Percentiles rank a stretch among this genome's conserved stretches.
Evolutionary conservation across 2,329 filamentous ascomycete species (phyloP).

Genomic region (Alternaria incomplexa): DNA sequence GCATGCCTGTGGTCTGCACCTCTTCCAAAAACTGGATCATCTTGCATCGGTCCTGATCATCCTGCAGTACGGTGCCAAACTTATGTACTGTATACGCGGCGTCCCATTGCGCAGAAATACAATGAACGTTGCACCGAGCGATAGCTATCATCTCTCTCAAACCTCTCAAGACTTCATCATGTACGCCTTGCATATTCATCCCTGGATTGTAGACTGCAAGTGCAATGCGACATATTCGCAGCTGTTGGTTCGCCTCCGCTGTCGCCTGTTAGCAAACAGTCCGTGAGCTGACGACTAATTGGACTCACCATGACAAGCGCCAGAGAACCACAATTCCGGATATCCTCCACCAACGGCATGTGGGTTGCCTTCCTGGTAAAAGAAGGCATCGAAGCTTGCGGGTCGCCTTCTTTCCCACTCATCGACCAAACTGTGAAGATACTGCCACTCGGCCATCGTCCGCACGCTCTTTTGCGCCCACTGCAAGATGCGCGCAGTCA

Average conservation of each 20-base stretch:
- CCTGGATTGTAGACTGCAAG: slow-evolving; percentile 12
- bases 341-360: neutral
- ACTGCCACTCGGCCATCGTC: slow-evolving; percentile 13
- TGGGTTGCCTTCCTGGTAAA: slow-evolving; percentile 11
- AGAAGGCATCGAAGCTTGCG: slow-evolving; percentile 20
- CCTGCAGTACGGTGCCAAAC: slow-evolving; percentile 13
- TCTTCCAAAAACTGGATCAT: slow-evolving; percentile 28
- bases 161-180: slow-evolving; percentile 6
- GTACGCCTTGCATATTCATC: neutral
- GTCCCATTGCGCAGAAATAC: slow-evolving; percentile 11
- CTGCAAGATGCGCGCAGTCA: slow-evolving; percentile 23
- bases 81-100: slow-evolving; percentile 21
- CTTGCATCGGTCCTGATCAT: slow-evolving; percentile 13
- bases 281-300: neutral
- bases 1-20: slow-evolving; percentile 19
- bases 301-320: slow-evolving; percentile 23
- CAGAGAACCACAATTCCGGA: slow-evolving; percentile 25
- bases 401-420: slow-evolving; percentile 26
- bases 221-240: slow-evolving; percentile 21
- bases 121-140: slow-evolving; percentile 21
- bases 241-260: slow-evolving; percentile 26
- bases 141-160: slow-evolving; percentile 25
- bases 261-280: neutral
- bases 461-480: slow-evolving; percentile 9
- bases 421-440: slow-evolving; percentile 17